Base-by-base conservation (phyloP, 305 asterid genomes). In the Fraxinus paxiana region DNA sequence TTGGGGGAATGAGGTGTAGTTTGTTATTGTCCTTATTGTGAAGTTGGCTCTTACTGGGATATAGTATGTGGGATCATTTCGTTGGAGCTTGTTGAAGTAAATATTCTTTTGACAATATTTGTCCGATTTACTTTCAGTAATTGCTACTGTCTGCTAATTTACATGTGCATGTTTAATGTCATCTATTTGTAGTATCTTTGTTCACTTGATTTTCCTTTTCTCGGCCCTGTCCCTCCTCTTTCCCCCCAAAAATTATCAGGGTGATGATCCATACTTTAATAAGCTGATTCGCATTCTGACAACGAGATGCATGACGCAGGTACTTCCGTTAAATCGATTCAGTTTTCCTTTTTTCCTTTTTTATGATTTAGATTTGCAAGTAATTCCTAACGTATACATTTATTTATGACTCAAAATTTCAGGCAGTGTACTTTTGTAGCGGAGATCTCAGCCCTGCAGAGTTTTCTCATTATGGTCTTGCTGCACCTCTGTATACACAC, bases 241-340 rank as follows among this genome's bases (percentile, higher is more conserved):
- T 34, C 12, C 26, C 72, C 76, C 74, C 46, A 13, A 13, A 31
- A 70, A 70, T 61, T 43, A 38, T 61, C 92, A 95, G 99, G 96
- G 97, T 30, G 89, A 85, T 71, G 99, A 96, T 88, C 98, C 98
- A 46, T 96, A 94, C 91, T 94, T 96, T 72, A 96, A 96, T 87
- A 96, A 96, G 90, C 88, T 96, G 84, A 94, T 96, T 69, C 98
- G 99, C 65, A 96, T 96, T 86, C 91, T 96, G 89, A 93, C 98
- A 38, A 94, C 99, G 77, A 92, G 99, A 86, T 96, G 99, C 97
- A 96, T 96, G 99, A 86, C 98, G 37, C 99, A 96, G 99, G 99
- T 95, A 86, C 83, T 75, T 79, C 33, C 31, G 70, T 61, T n/a
- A 69, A 78, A 76, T 80, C 75, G 56, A 67, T 74, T 75, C 35